A percentile compares a stretch with the other conserved stretches of the same genome.
Evolutionary conservation across 2,329 filamentous ascomycete species (phyloP).

Genomic region (Penicillium italicum): DNA sequence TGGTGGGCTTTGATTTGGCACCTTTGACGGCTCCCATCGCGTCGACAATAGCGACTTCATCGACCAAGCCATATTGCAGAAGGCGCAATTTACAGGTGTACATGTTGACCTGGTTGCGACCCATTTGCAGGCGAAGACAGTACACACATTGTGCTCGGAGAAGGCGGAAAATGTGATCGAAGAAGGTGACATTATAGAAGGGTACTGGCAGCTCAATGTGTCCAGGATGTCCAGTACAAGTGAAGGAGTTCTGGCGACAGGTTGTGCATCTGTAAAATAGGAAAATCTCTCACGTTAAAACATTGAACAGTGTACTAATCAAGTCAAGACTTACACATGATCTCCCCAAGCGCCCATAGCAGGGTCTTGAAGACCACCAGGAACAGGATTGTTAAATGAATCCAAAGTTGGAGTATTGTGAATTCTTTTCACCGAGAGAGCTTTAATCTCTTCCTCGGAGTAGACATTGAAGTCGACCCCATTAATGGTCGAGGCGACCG

Average conservation of each 20-base stretch:
- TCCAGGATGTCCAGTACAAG: slow-evolving; percentile 87
- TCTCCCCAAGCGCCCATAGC: slow-evolving; percentile 88
- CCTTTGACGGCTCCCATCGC: slow-evolving; percentile 44
- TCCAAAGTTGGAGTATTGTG: slow-evolving; percentile 95
- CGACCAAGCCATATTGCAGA: slow-evolving; percentile 76
- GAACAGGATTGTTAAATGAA: slow-evolving; percentile 79
- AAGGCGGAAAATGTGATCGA: slow-evolving; percentile 84
- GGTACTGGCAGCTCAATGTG: slow-evolving; percentile 92
- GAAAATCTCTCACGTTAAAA: slow-evolving; percentile 13
- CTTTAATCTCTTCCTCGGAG: slow-evolving; percentile 74
- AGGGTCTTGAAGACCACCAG: slow-evolving; percentile 87
- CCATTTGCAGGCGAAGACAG: slow-evolving; percentile 80
- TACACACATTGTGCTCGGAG: slow-evolving; percentile 86
- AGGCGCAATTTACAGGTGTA: slow-evolving; percentile 82
- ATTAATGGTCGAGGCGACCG: slow-evolving; percentile 76
- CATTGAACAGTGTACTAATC: slow-evolving; percentile 5
- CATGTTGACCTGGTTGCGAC: slow-evolving; percentile 70
- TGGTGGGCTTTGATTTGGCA: slow-evolving; percentile 43
- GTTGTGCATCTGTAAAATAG: slow-evolving; percentile 69
- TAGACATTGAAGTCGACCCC: slow-evolving; percentile 89
- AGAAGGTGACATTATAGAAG: slow-evolving; percentile 94
- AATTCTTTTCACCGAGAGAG: slow-evolving; percentile 89
- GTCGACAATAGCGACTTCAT: slow-evolving; percentile 61
- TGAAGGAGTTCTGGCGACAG: slow-evolving; percentile 76
- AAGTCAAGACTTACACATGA: slow-evolving; percentile 59